Percentiles rank a stretch among this genome's conserved stretches.
phyloP scores from a whole-genome alignment of 1,139 yeast genomes.

The Suhomyces bokatorum region DNA sequence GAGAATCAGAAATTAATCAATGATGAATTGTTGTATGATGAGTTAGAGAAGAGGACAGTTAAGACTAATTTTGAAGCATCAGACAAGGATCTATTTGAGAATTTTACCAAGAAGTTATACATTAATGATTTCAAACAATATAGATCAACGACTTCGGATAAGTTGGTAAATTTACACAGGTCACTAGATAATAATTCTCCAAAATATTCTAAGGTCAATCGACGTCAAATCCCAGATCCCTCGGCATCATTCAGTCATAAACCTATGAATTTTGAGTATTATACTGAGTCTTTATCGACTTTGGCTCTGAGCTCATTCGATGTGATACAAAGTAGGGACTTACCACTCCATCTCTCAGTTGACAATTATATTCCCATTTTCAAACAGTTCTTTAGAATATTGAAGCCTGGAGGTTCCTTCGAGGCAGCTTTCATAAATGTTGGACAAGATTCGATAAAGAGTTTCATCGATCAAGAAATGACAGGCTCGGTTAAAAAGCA shows the following conservation, averaged over 20 bases:
- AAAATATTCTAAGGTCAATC: constrained; percentile 17
- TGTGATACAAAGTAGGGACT: constrained; percentile 39
- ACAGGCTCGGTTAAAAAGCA: not conserved
- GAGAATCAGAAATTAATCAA: constrained; percentile 27
- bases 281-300: constrained; percentile 29
- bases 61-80: constrained; percentile 25
- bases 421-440: constrained; percentile 33
- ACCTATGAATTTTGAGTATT: constrained; percentile 42
- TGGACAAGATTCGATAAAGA: constrained; percentile 16
- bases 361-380: constrained; percentile 29
- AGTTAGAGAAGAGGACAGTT: constrained; percentile 15
- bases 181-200: constrained; percentile 25
- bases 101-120: constrained; percentile 28
- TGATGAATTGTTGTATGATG: constrained; percentile 11
- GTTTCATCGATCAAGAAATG: constrained; percentile 8
- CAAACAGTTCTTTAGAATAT: constrained; percentile 37
- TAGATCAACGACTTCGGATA: constrained; percentile 26
- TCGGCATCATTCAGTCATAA: constrained; percentile 25
- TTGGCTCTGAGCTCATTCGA: constrained; percentile 36
- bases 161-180: constrained; percentile 33
- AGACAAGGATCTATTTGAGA: constrained; percentile 28
- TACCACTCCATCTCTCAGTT: constrained; percentile 33
- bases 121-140: constrained; percentile 31
- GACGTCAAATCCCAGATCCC: constrained; percentile 21
- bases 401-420: constrained; percentile 38